A percentile compares a stretch with the other conserved stretches of the same genome.
phyloP scores from a whole-genome alignment of 306 rosid genomes.

The Vigna nakashimae region DNA sequence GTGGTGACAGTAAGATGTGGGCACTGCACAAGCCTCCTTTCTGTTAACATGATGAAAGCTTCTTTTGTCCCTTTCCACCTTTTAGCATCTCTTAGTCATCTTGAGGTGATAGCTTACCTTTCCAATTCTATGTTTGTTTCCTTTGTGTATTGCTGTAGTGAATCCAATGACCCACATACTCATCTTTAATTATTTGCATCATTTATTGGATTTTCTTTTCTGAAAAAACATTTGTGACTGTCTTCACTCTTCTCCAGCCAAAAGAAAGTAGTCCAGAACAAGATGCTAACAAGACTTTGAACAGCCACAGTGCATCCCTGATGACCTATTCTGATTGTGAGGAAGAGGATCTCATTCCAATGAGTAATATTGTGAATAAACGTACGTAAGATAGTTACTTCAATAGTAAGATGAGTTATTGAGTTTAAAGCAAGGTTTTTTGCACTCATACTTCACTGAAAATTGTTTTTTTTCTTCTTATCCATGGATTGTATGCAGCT shows the following conservation, averaged over 20 bases:
- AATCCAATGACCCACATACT: constrained; percentile 19
- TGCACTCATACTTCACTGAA: not conserved
- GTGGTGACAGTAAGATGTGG: constrained; percentile 94
- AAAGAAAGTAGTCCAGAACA: constrained; percentile 59
- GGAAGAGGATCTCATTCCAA: constrained; percentile 64
- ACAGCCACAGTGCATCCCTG: constrained; percentile 49
- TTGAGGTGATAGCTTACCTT: constrained; percentile 50
- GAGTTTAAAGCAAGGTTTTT: constrained; percentile 23
- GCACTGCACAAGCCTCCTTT: constrained; percentile 83
- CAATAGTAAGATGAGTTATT: not conserved
- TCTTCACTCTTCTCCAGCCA: constrained; percentile 52
- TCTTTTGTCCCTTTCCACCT: constrained; percentile 84
- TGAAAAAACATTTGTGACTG: constrained; percentile 20
- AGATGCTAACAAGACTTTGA: constrained; percentile 54
- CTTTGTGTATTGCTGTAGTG: not conserved
- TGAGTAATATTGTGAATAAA: constrained; percentile 66
- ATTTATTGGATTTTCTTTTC: constrained; percentile 4
- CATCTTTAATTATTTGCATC: constrained; percentile 3
- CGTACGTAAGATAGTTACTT: constrained; percentile 61
- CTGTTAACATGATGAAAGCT: constrained; percentile 90
- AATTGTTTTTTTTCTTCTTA: not conserved
- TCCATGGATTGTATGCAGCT: constrained; percentile 54
- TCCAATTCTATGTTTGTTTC: constrained; percentile 5
- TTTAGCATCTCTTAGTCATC: constrained; percentile 70
- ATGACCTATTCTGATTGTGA: constrained; percentile 70